These are phyloP conservation scores for Arthroderma uncinatum DNA, from an alignment of 2,329 filamentous ascomycete species.

Conservation along the genomic window DNA sequence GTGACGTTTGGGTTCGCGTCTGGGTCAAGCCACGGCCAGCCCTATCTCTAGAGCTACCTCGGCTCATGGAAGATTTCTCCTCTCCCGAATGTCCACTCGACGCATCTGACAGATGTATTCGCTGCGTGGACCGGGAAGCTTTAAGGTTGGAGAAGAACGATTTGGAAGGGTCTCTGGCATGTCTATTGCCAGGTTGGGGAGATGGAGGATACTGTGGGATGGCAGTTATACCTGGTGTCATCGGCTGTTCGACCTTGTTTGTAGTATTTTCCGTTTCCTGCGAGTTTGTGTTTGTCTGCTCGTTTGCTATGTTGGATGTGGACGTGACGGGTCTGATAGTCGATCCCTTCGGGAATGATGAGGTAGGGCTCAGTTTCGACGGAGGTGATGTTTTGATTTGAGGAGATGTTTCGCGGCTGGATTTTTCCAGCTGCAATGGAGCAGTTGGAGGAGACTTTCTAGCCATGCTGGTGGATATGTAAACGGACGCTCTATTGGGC, in stretches of 20 bases:
- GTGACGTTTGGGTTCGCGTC: not conserved
- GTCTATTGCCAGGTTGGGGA: slow-evolving; percentile 28
- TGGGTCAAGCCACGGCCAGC: slow-evolving; percentile 22
- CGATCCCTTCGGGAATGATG: slow-evolving; percentile 14
- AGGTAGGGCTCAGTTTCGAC: slow-evolving; percentile 10
- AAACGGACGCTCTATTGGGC: not conserved
- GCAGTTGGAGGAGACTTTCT: slow-evolving; percentile 14
- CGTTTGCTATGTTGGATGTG: slow-evolving; percentile 5
- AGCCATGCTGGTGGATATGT: slow-evolving; percentile 12
- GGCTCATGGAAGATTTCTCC: slow-evolving; percentile 31
- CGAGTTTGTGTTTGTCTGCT: not conserved
- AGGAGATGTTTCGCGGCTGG: slow-evolving; percentile 10
- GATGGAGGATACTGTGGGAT: slow-evolving; percentile 38
- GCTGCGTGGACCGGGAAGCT: slow-evolving; percentile 36
- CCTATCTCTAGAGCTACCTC: slow-evolving; percentile 36
- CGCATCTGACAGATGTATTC: slow-evolving; percentile 32
- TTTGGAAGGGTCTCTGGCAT: slow-evolving; percentile 35
- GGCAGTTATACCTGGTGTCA: slow-evolving; percentile 35
- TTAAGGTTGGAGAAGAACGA: slow-evolving; percentile 40
- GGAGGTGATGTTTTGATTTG: slow-evolving; percentile 8
- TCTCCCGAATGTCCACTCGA: slow-evolving; percentile 26
- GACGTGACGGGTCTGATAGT: slow-evolving; percentile 33
- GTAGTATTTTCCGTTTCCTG: slow-evolving; percentile 13
- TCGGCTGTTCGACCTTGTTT: slow-evolving; percentile 17
- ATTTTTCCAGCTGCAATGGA: slow-evolving; percentile 11